Evolutionary conservation across 2,329 filamentous ascomycete species (phyloP).

Genomic region (Ceratocystis variospora): DNA sequence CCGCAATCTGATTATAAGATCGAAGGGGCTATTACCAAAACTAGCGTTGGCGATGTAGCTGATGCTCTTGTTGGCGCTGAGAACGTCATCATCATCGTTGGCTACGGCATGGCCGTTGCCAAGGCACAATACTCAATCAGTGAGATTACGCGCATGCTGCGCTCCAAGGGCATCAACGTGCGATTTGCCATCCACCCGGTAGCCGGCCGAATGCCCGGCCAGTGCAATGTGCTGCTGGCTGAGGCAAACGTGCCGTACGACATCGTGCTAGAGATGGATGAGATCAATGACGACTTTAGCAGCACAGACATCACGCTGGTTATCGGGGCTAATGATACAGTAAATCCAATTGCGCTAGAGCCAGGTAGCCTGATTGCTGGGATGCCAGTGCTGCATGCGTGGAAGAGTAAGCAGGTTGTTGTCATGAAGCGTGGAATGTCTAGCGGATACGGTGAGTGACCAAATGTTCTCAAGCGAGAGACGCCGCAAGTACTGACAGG

Average conservation of each 20-base stretch:
- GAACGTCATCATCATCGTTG: slow-evolving; percentile 77
- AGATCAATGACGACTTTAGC: slow-evolving; percentile 83
- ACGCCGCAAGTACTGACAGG: slow-evolving; percentile 19
- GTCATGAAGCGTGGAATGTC: slow-evolving; percentile 90
- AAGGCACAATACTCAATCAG: slow-evolving; percentile 86
- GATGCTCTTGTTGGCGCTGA: slow-evolving; percentile 64
- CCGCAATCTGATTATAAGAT: slow-evolving; percentile 55
- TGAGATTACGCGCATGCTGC: slow-evolving; percentile 61
- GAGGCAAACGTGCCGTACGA: slow-evolving; percentile 84
- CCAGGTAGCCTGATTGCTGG: slow-evolving; percentile 73
- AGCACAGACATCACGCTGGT: slow-evolving; percentile 79
- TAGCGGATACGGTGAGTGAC: slow-evolving; percentile 60
- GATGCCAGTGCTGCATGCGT: slow-evolving; percentile 84
- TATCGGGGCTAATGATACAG: slow-evolving; percentile 84
- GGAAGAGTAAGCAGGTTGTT: slow-evolving; percentile 86
- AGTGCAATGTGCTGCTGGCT: slow-evolving; percentile 81
- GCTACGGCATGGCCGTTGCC: slow-evolving; percentile 88
- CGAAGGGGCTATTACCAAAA: slow-evolving; percentile 65
- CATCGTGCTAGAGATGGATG: slow-evolving; percentile 88
- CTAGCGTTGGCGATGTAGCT: slow-evolving; percentile 65
- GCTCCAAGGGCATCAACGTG: slow-evolving; percentile 64
- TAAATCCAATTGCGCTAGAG: slow-evolving; percentile 79
- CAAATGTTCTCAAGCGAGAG: too few species aligned
- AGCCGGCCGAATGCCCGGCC: slow-evolving; percentile 81
- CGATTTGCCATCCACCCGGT: slow-evolving; percentile 86